A percentile compares a stretch with the other conserved stretches of the same genome.
Evolutionary conservation across 331 rosid genomes (phyloP).

Genomic region (Malus hybrid): DNA sequence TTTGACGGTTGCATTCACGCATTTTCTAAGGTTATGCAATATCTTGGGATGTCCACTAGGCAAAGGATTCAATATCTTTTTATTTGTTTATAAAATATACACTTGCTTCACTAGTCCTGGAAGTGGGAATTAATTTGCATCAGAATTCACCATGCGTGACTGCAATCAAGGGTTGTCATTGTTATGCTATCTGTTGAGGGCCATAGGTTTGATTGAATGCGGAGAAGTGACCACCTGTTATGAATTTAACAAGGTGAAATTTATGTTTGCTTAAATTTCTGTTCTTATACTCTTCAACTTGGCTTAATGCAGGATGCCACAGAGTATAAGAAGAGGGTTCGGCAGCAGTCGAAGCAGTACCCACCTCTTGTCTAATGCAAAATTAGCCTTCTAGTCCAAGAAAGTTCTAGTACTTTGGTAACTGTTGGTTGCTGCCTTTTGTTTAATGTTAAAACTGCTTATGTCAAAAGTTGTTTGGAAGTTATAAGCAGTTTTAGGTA

Average conservation of each 20-base stretch:
- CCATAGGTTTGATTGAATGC: conserved; percentile 1
- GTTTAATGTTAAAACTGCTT: conserved; percentile 23
- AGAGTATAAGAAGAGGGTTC: conserved; percentile 79
- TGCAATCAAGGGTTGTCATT: background rate
- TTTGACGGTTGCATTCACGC: background rate
- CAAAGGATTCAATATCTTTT: too few species aligned
- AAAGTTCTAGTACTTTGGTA: conserved; percentile 24
- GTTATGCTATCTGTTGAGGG: background rate
- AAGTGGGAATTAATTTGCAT: background rate
- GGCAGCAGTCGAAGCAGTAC: conserved; percentile 86
- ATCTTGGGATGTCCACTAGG: background rate
- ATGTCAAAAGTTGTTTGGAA: conserved; percentile 16
- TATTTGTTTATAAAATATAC: background rate
- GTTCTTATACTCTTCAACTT: background rate
- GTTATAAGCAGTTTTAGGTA: conserved; percentile 32
- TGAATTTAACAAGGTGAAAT: background rate
- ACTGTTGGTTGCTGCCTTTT: conserved; percentile 27
- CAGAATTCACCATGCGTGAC: background rate
- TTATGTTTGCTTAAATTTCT: background rate
- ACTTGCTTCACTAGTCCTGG: background rate
- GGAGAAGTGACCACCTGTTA: background rate
- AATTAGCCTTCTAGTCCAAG: conserved; percentile 14
- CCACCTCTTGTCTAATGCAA: conserved; percentile 64
- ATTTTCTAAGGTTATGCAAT: background rate
- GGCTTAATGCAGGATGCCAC: conserved; percentile 52